Conservation (phyloP, 2,329 filamentous ascomycete species). For the Didymella pomorum region DNA sequence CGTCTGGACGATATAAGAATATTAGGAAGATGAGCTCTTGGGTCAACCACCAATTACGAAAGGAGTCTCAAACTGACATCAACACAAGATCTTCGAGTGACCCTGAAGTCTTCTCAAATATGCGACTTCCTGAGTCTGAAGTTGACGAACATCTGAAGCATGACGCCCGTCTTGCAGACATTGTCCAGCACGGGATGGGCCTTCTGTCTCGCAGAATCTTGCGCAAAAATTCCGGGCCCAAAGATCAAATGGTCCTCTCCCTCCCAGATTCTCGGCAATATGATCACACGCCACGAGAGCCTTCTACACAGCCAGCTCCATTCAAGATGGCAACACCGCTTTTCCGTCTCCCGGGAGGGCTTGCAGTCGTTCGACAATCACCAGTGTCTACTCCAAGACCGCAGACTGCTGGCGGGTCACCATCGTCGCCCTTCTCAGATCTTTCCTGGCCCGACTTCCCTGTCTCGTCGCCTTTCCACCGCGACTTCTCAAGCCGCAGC, state of each 20-base stretch:
- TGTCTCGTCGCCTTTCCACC: slow-evolving; percentile 2
- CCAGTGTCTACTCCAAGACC: neutral
- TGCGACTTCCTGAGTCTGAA: neutral
- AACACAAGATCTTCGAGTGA: slow-evolving; percentile 1
- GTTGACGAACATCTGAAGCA: neutral
- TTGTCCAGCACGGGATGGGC: slow-evolving; percentile 10
- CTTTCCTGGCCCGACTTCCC: slow-evolving; percentile 11
- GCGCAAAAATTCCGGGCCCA: slow-evolving; percentile 2
- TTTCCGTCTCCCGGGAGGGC: slow-evolving; percentile 35
- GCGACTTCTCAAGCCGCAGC: slow-evolving; percentile 2
- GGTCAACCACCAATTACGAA: slow-evolving; percentile 7
- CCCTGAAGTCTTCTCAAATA: neutral
- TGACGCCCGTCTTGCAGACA: slow-evolving; percentile 1
- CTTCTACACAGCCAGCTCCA: neutral
- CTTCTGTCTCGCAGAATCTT: slow-evolving; percentile 3
- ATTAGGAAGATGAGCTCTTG: slow-evolving; percentile 19
- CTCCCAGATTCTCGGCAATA: neutral
- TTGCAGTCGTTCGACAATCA: slow-evolving; percentile 32
- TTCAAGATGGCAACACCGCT: slow-evolving; percentile 26
- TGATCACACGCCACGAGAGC: neutral
- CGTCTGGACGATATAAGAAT: neutral
- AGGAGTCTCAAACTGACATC: neutral
- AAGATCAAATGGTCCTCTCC: slow-evolving; percentile 5
- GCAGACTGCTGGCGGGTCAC: neutral
- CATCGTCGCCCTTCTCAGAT: neutral